Base-by-base conservation (phyloP, 768 basidiomycete species). In the Boletus reticulatus region DNA sequence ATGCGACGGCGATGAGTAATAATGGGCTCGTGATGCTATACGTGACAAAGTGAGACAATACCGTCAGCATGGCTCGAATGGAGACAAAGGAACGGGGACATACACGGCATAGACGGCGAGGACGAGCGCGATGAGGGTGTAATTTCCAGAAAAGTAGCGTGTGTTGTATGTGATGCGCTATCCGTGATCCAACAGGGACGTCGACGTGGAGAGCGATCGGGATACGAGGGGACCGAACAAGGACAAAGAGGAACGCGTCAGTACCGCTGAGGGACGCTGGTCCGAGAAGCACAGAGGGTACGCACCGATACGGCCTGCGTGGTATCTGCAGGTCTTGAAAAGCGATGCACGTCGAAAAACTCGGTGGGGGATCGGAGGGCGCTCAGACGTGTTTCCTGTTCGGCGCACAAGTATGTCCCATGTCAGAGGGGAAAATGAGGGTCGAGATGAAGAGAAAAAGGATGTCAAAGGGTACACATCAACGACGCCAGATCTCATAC, bases 131-230 rank as follows among this genome's bases (percentile, higher is more conserved):
- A 95, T 82, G 67, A 93, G 72, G 44, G 87, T 80, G 74, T 98
- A 98, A 74, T 98, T 98, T 51, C 92, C 87, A 54, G 89, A 92
- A 73, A 91, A 92, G 69, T 91, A 92, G 47, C 89, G 86, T 39
- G 93, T 94, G 76, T 96, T 96, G 78, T 96, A 94, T 22, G 92
- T 91, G 81, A 95, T 91, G 56, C 93, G 85, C 92, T 94, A 66
- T 19, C 2, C 34, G 2, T 16, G 50, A 34, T 14, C 12, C 14
- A 6, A 36, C 4, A 36, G 34, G 14, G 13, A 36, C 7, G 34
- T 6, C 6, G 34, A 14, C 4, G 34, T 36, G 13, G 14, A 29
- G 8, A 29, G 29, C 29, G 29, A 29, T 29, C 9, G 2, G 8
- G 29, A 29, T 29, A 29, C 29, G 8, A 29, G 9, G 29, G 2